These are phyloP conservation scores for Vaccinium macrocarpon DNA, from an alignment of 148 eudicot species.

Conservation along the genomic window DNA sequence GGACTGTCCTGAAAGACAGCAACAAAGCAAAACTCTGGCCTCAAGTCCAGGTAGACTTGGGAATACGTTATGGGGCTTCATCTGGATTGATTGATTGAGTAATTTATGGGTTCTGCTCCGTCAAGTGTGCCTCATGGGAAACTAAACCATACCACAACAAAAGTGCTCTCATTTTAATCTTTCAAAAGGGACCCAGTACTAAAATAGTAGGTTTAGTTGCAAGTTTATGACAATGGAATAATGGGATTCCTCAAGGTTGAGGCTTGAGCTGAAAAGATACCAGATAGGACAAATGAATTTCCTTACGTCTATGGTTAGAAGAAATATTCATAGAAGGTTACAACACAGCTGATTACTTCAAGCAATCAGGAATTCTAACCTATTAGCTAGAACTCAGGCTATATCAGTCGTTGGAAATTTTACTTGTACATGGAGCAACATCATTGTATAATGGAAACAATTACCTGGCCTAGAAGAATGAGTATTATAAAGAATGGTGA, in stretches of 20 bases:
- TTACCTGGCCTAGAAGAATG: conserved; percentile 12
- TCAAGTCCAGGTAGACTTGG: no score
- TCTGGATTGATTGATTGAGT: no score
- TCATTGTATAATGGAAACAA: background rate
- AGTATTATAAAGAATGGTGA: conserved; percentile 11
- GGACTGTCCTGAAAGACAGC: no score
- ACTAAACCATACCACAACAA: no score
- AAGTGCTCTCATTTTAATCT: no score
- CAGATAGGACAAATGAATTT: background rate
- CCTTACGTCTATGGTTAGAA: background rate
- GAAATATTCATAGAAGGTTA: background rate
- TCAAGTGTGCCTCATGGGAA: no score
- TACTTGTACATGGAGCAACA: conserved; percentile 17
- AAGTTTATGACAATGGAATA: background rate
- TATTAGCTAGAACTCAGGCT: background rate
- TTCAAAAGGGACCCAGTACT: background rate
- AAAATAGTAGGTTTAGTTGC: background rate
- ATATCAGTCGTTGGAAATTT: background rate
- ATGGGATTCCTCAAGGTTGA: background rate
- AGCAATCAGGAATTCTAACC: background rate
- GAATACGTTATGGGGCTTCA: no score
- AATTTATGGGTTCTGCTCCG: no score
- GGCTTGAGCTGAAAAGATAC: background rate
- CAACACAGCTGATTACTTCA: background rate
- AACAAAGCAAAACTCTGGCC: no score